Conservation (phyloP, 1,284 basidiomycete genomes). For the Hemileia vastatrix region DNA sequence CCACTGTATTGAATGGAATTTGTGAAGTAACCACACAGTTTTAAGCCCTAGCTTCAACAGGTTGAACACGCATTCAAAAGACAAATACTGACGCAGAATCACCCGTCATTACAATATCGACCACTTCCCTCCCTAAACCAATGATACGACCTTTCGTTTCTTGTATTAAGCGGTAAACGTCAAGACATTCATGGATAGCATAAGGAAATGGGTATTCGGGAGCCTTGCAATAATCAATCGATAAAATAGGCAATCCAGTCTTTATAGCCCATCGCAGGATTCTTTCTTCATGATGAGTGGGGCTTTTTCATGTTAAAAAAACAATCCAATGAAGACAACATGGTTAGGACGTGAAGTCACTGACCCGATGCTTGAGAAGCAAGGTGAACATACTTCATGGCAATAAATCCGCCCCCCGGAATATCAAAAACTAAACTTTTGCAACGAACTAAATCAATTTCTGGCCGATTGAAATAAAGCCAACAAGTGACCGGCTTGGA, state of each 20-base stretch:
- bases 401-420: slow-evolving; percentile 91
- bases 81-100: slow-evolving; percentile 72
- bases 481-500: slow-evolving; percentile 70
- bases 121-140: slow-evolving; percentile 64
- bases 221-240: slow-evolving; percentile 90
- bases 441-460: slow-evolving; percentile 57
- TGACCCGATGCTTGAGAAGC: too few species aligned
- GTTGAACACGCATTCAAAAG: background rate
- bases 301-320: too few species aligned
- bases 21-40: background rate
- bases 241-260: slow-evolving; percentile 68
- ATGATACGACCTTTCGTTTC: slow-evolving; percentile 69
- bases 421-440: slow-evolving; percentile 81
- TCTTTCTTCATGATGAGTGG: slow-evolving; percentile 92
- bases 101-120: slow-evolving; percentile 68
- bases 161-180: slow-evolving; percentile 69
- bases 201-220: slow-evolving; percentile 81
- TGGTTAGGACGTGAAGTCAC: background rate
- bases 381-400: slow-evolving; percentile 55
- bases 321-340: background rate
- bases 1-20: slow-evolving; percentile 2
- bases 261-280: slow-evolving; percentile 71
- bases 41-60: background rate
- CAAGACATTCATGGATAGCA: slow-evolving; percentile 88
- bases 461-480: slow-evolving; percentile 70